phyloP scores from a whole-genome alignment of 2,329 filamentous ascomycete species.

The Herpotrichia juniperi region DNA sequence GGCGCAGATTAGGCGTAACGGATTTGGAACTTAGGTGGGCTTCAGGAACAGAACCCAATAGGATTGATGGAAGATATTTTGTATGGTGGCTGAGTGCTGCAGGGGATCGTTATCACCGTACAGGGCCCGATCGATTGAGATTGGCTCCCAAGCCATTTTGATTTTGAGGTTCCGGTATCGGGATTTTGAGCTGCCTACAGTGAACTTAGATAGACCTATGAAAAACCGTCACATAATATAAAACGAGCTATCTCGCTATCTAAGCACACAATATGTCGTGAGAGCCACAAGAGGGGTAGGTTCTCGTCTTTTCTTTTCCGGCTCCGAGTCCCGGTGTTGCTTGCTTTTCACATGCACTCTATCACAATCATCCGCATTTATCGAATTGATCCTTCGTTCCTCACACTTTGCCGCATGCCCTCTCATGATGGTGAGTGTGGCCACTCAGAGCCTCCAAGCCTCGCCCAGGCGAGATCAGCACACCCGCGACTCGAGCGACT shows the following conservation, averaged over 20 bases:
- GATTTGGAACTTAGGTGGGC: not conserved
- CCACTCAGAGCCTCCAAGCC: too few relatives aligned
- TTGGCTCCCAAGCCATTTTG: not conserved
- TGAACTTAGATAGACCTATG: constrained; percentile 16
- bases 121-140: not conserved
- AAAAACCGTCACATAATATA: constrained; percentile 17
- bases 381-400: too few relatives aligned
- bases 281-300: not conserved
- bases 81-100: not conserved
- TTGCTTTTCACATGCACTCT: too few relatives aligned
- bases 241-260: constrained; percentile 4
- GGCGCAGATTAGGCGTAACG: constrained; percentile 11
- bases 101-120: not conserved
- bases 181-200: not conserved
- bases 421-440: too few relatives aligned
- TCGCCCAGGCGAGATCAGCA: too few relatives aligned
- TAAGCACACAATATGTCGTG: not conserved
- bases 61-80: constrained; percentile 1
- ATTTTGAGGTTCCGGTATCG: not conserved
- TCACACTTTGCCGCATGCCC: too few relatives aligned
- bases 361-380: too few relatives aligned
- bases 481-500: too few relatives aligned
- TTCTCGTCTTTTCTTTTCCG: not conserved
- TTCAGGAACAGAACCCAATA: not conserved
- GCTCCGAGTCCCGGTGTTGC: not conserved